Evolutionary conservation across 176 grass and related monocot species (phyloP).

Genomic region (Phragmites australis): DNA sequence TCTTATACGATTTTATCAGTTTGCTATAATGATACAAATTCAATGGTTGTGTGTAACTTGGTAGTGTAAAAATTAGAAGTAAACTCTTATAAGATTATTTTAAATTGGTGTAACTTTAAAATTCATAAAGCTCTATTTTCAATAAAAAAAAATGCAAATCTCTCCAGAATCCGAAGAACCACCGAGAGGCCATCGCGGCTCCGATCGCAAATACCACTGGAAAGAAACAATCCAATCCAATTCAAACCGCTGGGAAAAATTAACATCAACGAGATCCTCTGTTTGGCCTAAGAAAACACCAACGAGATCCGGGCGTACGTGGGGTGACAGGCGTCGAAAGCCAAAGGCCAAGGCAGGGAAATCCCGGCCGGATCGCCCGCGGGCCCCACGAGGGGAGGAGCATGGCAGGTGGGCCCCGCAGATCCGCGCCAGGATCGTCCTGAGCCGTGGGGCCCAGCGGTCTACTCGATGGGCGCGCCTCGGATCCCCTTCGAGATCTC

Average conservation of each 20-base stretch:
- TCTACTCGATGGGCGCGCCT: slow-evolving; percentile 40
- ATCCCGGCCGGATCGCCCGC: slow-evolving; percentile 53
- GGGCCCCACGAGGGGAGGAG: slow-evolving; percentile 6
- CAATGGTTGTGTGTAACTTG: too few relatives aligned
- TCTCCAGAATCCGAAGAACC: neutral
- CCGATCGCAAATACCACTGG: neutral
- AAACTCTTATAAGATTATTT: too few relatives aligned
- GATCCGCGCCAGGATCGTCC: slow-evolving; percentile 40
- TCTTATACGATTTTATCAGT: too few relatives aligned
- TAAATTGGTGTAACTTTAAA: too few relatives aligned
- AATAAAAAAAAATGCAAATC: too few relatives aligned
- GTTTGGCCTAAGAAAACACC: neutral
- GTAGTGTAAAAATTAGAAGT: too few relatives aligned
- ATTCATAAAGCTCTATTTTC: too few relatives aligned
- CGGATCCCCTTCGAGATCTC: slow-evolving; percentile 45
- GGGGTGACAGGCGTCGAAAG: slow-evolving; percentile 31
- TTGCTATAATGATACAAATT: too few relatives aligned
- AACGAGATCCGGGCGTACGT: neutral
- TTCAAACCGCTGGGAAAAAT: neutral
- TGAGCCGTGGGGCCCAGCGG: neutral
- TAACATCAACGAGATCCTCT: too few relatives aligned
- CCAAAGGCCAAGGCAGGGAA: slow-evolving; percentile 39
- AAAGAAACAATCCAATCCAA: neutral
- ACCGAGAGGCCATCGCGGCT: neutral
- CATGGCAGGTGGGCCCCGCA: slow-evolving; percentile 20